These are phyloP conservation scores for Cryptococcus depauperatus DNA, from an alignment of 1,284 basidiomycete genomes.

Conservation along the genomic window DNA sequence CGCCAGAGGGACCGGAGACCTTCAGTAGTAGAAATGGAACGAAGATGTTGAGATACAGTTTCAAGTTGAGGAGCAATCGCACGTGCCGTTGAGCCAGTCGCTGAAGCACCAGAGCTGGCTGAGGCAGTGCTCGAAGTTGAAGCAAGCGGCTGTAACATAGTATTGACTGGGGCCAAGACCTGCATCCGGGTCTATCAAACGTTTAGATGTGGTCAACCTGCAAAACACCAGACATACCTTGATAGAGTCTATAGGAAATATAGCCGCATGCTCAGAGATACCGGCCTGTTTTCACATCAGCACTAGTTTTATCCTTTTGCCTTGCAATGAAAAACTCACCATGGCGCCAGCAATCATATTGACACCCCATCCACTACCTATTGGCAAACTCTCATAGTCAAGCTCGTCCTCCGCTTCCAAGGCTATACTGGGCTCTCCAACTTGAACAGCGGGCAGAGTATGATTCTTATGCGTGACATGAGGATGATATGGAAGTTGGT, in stretches of 20 bases:
- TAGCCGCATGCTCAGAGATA: conserved; percentile 97
- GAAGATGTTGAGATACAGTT: conserved; percentile 38
- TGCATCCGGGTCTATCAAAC: conserved; percentile 91
- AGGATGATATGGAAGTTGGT: conserved; percentile 21
- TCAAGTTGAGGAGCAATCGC: conserved; percentile 26
- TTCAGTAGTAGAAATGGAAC: conserved; percentile 72
- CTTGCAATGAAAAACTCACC: conserved; percentile 50
- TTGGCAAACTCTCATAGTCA: conserved; percentile 45
- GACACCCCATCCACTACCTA: conserved; percentile 51
- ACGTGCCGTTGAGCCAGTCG: too few relatives aligned
- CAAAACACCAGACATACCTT: conserved; percentile 61
- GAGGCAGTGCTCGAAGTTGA: conserved; percentile 76
- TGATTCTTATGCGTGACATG: conserved; percentile 22
- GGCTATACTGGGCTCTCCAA: conserved; percentile 17
- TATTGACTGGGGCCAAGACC: conserved; percentile 57
- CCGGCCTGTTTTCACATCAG: conserved; percentile 61
- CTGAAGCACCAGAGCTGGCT: conserved; percentile 41
- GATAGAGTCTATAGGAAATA: conserved; percentile 97
- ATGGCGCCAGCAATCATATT: conserved; percentile 97
- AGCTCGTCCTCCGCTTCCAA: conserved; percentile 38
- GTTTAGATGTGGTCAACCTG: not conserved
- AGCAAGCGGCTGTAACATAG: conserved; percentile 50
- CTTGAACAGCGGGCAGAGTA: conserved; percentile 11
- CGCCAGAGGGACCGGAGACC: conserved; percentile 87
- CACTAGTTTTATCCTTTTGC: not conserved